phyloP scores from a whole-genome alignment of 495 filamentous ascomycete species.

The Penicilliopsis zonata region DNA sequence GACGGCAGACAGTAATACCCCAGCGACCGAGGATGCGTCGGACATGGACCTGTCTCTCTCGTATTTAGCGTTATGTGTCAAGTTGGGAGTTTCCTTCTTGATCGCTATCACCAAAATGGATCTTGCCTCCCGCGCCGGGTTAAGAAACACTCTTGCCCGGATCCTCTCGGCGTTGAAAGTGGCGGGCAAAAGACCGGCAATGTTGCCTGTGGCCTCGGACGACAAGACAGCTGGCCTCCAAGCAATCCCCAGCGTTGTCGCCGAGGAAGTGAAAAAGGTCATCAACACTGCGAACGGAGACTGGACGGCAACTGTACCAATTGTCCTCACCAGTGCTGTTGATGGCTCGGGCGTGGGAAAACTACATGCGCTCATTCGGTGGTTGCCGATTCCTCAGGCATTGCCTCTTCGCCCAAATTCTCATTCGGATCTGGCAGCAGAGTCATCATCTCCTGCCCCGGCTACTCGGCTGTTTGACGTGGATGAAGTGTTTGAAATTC shows the following conservation, averaged over 20 bases:
- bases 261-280: slow-evolving; percentile 36
- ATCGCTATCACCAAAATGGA: slow-evolving; percentile 88
- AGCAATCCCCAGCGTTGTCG: slow-evolving; percentile 28
- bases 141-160: slow-evolving; percentile 56
- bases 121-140: slow-evolving; percentile 56
- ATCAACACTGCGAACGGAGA: slow-evolving; percentile 28
- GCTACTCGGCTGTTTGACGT: slow-evolving; percentile 64
- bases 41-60: slow-evolving; percentile 61
- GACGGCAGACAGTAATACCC: slow-evolving; percentile 29
- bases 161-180: slow-evolving; percentile 70
- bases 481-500: slow-evolving; percentile 66
- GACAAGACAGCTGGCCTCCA: slow-evolving; percentile 22
- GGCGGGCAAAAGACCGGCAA: slow-evolving; percentile 56
- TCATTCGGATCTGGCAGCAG: slow-evolving; percentile 9
- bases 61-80: slow-evolving; percentile 79
- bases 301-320: slow-evolving; percentile 55
- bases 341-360: slow-evolving; percentile 71
- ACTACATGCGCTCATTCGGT: slow-evolving; percentile 69
- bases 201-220: slow-evolving; percentile 40
- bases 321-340: slow-evolving; percentile 78
- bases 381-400: slow-evolving; percentile 56
- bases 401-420: slow-evolving; percentile 26
- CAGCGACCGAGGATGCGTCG: slow-evolving; percentile 35
- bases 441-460: slow-evolving; percentile 18
- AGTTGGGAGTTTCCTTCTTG: slow-evolving; percentile 59